Conservation (phyloP, 139 green algal genomes). For the Protoeuglena noctilucae region DNA sequence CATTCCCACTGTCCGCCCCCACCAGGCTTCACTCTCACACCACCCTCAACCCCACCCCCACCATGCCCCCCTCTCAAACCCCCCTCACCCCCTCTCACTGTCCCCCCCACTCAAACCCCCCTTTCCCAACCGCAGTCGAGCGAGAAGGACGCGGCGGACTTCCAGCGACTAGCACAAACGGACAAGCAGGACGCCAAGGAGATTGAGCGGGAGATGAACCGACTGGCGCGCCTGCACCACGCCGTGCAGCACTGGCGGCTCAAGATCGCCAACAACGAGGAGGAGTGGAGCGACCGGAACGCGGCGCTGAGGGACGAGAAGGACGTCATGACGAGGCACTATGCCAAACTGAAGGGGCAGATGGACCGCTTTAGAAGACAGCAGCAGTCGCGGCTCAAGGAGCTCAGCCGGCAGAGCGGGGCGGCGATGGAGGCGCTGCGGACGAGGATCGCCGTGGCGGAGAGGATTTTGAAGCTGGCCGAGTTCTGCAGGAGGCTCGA, state of each 20-base stretch:
- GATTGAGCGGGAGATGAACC: conserved; percentile 68
- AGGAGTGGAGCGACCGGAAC: conserved; percentile 67
- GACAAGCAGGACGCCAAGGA: conserved; percentile 46
- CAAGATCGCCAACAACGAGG: conserved; percentile 53
- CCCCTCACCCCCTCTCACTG: background rate
- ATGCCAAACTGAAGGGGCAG: conserved; percentile 43
- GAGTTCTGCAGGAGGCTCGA: conserved; percentile 62
- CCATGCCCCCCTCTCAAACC: background rate
- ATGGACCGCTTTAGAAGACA: conserved; percentile 35
- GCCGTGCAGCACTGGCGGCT: conserved; percentile 55
- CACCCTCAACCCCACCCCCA: background rate
- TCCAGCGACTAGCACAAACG: conserved; percentile 49
- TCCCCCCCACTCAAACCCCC: too few species aligned
- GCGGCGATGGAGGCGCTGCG: conserved; percentile 25
- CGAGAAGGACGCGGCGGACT: conserved; percentile 48
- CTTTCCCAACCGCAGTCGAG: conserved; percentile 51
- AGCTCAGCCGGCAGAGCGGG: conserved; percentile 27
- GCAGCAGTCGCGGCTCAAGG: conserved; percentile 40
- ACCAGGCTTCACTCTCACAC: too few species aligned
- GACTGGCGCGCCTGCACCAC: conserved; percentile 56
- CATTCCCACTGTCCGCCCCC: too few species aligned
- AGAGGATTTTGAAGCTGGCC: conserved; percentile 54
- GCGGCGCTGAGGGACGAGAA: conserved; percentile 55
- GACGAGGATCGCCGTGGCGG: conserved; percentile 23
- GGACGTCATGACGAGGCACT: conserved; percentile 63